Percentiles rank a stretch among this genome's conserved stretches.
Conservation (phyloP, 176 grass and related monocot species). For the Avena insularis region DNA sequence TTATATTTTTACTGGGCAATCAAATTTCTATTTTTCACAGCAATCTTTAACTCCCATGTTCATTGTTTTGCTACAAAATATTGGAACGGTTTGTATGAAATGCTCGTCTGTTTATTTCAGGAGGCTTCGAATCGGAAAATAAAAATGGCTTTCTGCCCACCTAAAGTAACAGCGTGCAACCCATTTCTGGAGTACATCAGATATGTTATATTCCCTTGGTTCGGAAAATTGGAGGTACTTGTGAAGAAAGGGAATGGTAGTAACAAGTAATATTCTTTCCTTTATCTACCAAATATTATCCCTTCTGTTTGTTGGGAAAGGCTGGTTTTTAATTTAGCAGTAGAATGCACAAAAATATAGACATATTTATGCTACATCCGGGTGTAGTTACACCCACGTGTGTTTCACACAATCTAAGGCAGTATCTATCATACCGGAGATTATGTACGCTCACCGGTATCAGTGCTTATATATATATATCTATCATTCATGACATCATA, state of each 20-base stretch:
- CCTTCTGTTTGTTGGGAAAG: not conserved
- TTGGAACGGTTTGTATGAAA: not conserved
- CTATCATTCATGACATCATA: not conserved
- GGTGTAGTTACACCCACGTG: no score
- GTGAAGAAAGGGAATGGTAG: constrained; percentile 32
- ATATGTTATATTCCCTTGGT: constrained; percentile 60
- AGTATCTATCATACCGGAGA: no score
- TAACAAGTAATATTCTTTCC: constrained; percentile 12
- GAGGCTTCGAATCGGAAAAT: not conserved
- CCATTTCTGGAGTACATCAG: constrained; percentile 64
- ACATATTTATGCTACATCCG: no score
- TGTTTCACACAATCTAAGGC: no score
- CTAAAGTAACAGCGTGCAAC: constrained; percentile 47
- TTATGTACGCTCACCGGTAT: no score
- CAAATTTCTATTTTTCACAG: not conserved
- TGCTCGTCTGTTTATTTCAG: not conserved
- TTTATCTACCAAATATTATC: constrained; percentile 1
- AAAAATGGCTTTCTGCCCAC: not conserved
- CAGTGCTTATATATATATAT: no score
- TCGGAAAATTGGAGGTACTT: constrained; percentile 54
- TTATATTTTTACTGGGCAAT: not conserved
- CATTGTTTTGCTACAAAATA: not conserved
- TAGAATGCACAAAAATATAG: not conserved
- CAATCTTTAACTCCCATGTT: not conserved
- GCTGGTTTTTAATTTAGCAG: not conserved